Base-by-base conservation (phyloP, 2,329 filamentous ascomycete species). In the Cladophialophora exuberans region DNA sequence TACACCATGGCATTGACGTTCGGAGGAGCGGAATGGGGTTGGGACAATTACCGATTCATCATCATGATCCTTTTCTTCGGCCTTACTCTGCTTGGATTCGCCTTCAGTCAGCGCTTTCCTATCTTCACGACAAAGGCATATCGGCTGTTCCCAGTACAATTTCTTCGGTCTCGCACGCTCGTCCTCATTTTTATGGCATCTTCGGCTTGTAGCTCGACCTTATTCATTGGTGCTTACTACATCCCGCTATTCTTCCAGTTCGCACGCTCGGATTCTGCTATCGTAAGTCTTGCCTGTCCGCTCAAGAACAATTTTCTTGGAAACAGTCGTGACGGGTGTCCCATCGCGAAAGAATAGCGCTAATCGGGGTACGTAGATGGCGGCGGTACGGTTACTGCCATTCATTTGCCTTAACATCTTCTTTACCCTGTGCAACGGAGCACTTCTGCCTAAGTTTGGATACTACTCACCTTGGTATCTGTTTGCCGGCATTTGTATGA, bases 221-320 rank as follows among this genome's bases (percentile, higher is more conserved):
- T 73, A 46, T 69, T 76, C 36, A 44, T 60, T 46, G 69, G 71
- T 0, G 68, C 79, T 5, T 83, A 83, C 67, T 83, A 79, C 66
- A 75, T 79, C 6, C 81, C 81, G 0, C 67, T 83, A 0, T 82
- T 74, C 67, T 83, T 83, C 65, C 76, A 80, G 54, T 83, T 83
- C 62, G 72, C 72, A 0, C 70, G 68, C 2, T 74, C 74, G 4
- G 77, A 79, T 36, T 66, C 60, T 0, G 67, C 65, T 1, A 30
- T 70, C 2, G n/a, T n/a, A n/a, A n/a, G n/a, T n/a, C n/a, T n/a
- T n/a, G n/a, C n/a, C n/a, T n/a, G n/a, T n/a, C n/a, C n/a, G n/a
- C n/a, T n/a, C n/a, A n/a, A n/a, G n/a, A n/a, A n/a, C n/a, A n/a
- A n/a, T n/a, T n/a, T n/a, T n/a, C n/a, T n/a, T n/a, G n/a, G n/a